Evolutionary conservation across 305 asterid species (phyloP).

Genomic region (Fraxinus sp.): DNA sequence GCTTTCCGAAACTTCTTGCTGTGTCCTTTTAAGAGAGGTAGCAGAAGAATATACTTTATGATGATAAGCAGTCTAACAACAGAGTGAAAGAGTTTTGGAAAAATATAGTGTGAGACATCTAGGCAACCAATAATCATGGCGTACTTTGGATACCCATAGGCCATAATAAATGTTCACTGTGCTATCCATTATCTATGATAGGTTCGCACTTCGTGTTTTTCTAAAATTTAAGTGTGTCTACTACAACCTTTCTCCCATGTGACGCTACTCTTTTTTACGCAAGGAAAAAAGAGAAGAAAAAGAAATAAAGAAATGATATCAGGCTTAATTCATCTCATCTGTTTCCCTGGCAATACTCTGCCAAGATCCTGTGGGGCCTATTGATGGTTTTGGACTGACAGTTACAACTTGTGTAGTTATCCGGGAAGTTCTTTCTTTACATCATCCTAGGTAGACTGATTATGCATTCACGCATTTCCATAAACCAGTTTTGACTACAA

Average conservation of each 20-base stretch:
- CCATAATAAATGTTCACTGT: neutral
- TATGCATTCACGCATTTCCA: neutral
- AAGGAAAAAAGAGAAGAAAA: neutral
- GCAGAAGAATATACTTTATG: neutral
- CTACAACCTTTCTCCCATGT: neutral
- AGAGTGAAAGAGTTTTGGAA: neutral
- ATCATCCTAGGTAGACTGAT: neutral
- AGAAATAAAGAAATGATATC: neutral
- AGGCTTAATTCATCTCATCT: neutral
- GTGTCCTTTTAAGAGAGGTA: neutral
- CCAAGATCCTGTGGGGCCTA: neutral
- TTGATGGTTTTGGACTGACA: neutral
- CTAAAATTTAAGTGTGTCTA: neutral
- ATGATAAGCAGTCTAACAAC: neutral
- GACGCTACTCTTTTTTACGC: neutral
- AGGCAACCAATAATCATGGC: neutral
- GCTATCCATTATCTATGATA: neutral
- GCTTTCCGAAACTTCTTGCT: neutral
- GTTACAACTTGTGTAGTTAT: neutral
- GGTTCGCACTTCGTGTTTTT: neutral
- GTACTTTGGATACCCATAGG: neutral
- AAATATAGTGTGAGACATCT: neutral
- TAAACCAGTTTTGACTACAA: conserved; percentile 2
- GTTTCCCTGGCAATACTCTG: neutral
- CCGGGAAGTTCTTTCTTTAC: conserved; percentile 1